Conservation (phyloP, 208 protist genomes). For the Naegleria lovaniensis region DNA sequence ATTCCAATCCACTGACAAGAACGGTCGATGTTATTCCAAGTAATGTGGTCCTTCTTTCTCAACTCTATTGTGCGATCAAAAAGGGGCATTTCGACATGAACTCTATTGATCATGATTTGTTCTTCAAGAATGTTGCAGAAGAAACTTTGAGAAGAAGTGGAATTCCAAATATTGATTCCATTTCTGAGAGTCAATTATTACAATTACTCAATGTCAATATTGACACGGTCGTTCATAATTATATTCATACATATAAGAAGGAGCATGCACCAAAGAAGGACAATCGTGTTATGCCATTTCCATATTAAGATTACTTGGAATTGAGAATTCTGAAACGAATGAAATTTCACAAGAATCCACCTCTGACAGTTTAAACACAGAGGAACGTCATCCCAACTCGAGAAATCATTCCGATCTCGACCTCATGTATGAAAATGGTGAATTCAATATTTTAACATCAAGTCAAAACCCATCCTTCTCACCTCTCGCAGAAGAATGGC, state of each 20-base stretch:
- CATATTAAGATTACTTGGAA: too few species aligned
- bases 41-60: not conserved
- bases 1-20: not conserved
- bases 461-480: too few species aligned
- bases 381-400: too few species aligned
- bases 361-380: too few species aligned
- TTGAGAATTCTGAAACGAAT: too few species aligned
- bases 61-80: not conserved
- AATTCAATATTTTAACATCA: too few species aligned
- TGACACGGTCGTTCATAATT: not conserved
- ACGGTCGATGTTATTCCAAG: not conserved
- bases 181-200: not conserved
- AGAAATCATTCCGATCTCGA: too few species aligned
- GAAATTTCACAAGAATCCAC: too few species aligned
- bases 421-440: too few species aligned
- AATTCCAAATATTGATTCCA: not conserved
- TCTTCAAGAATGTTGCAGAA: slow-evolving; percentile 2
- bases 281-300: too few species aligned
- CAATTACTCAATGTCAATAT: not conserved
- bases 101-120: not conserved
- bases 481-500: too few species aligned
- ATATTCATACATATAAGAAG: not conserved
- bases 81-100: not conserved
- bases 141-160: not conserved
- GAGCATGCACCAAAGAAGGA: too few species aligned